These are phyloP conservation scores for Zygotorulaspora sp. DNA, from an alignment of 805 yeast species.

Conservation along the genomic window DNA sequence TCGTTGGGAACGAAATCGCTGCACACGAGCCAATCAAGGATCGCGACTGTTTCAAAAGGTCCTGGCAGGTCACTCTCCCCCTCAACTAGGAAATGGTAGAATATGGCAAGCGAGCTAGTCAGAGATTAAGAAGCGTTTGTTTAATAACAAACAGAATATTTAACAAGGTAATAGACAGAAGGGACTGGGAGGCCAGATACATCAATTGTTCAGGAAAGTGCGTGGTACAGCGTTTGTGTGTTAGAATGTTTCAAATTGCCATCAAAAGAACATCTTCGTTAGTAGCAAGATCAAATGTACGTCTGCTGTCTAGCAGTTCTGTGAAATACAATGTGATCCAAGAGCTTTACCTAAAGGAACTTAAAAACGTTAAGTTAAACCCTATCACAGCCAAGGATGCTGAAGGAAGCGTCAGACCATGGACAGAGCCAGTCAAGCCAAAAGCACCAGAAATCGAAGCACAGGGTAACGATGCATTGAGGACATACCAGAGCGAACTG, in stretches of 20 bases:
- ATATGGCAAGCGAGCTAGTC: too few species aligned
- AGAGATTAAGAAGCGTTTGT: too few species aligned
- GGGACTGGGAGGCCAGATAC: too few species aligned
- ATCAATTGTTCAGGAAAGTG: too few species aligned
- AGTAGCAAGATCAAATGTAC: constrained; percentile 7
- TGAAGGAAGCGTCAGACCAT: constrained; percentile 72
- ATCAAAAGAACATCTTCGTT: constrained; percentile 5
- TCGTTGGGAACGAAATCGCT: too few species aligned
- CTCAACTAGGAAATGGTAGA: too few species aligned
- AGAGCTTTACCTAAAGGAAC: constrained; percentile 80
- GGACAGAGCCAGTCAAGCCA: constrained; percentile 80
- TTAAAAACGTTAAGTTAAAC: constrained; percentile 84
- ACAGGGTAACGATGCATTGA: constrained; percentile 58
- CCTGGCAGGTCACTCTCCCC: background rate
- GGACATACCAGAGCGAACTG: constrained; percentile 60
- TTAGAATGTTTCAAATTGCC: constrained; percentile 1
- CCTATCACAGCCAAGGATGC: constrained; percentile 69
- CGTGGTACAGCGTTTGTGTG: too few species aligned
- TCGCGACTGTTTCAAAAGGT: background rate
- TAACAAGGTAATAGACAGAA: too few species aligned
- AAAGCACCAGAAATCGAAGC: constrained; percentile 66
- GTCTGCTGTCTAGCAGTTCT: constrained; percentile 20
- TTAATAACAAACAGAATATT: too few species aligned
- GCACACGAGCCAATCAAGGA: constrained; percentile 9
- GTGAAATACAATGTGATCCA: constrained; percentile 55